phyloP scores from a whole-genome alignment of 2,329 filamentous ascomycete species.

The Fusarium mundagurra region DNA sequence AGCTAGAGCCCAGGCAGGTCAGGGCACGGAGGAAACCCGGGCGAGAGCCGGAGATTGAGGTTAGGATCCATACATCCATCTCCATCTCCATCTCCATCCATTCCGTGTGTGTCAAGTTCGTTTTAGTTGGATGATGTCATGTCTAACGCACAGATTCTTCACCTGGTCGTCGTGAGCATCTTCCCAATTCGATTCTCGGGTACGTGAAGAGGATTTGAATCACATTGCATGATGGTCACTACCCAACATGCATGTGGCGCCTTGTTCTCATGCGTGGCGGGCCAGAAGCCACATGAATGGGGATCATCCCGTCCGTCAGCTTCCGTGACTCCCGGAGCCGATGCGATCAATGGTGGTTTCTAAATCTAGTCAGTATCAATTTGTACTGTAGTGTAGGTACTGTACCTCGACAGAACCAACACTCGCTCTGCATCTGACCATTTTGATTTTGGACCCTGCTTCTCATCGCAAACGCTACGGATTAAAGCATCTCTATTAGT shows the following conservation, averaged over 20 bases:
- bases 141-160: not conserved
- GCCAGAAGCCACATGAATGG: conserved; percentile 3
- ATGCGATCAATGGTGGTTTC: conserved; percentile 16
- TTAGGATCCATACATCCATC: not conserved
- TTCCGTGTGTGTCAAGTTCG: not conserved
- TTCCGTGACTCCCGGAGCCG: conserved; percentile 32
- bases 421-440: not conserved
- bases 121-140: conserved; percentile 28
- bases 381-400: not conserved
- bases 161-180: not conserved
- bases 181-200: not conserved
- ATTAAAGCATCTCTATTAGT: not conserved
- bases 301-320: conserved; percentile 5
- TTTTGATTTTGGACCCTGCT: not conserved
- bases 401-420: not conserved
- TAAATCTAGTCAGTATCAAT: not conserved
- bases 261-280: conserved; percentile 5
- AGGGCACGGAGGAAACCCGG: conserved; percentile 29
- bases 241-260: conserved; percentile 11
- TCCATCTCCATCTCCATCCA: not conserved
- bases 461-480: not conserved
- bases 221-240: not conserved
- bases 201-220: not conserved
- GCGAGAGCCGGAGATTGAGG: conserved; percentile 25
- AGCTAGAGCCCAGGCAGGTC: not conserved